Evolutionary conservation across 305 asterid species (phyloP).

Genomic region (Solanum hybrid): DNA sequence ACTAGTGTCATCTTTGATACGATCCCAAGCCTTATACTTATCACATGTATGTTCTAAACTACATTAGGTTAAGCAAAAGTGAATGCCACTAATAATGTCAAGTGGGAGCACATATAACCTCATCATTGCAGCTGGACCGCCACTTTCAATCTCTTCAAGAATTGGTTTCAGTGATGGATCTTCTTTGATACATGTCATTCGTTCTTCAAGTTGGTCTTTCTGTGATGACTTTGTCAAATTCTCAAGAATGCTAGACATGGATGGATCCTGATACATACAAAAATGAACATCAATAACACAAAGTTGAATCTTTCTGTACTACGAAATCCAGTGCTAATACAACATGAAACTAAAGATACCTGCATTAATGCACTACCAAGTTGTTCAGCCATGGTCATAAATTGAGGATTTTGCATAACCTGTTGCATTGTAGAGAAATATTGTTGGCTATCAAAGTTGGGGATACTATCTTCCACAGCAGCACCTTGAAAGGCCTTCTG

Average conservation of each 20-base stretch:
- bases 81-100: background rate
- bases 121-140: conserved; percentile 99
- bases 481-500: conserved; percentile 83
- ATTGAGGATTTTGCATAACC: conserved; percentile 97
- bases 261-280: conserved; percentile 62
- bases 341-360: conserved; percentile 31
- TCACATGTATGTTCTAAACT: background rate
- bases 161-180: conserved; percentile 96
- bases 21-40: background rate
- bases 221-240: conserved; percentile 70
- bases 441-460: conserved; percentile 84
- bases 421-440: conserved; percentile 91
- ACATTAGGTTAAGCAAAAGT: background rate
- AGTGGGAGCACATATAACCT: conserved; percentile 32
- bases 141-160: conserved; percentile 85
- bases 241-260: conserved; percentile 96
- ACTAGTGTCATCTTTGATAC: background rate
- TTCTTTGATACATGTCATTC: conserved; percentile 71
- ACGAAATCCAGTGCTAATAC: background rate
- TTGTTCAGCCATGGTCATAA: conserved; percentile 90
- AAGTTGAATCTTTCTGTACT: background rate
- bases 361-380: conserved; percentile 87
- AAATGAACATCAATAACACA: background rate
- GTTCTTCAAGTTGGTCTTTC: conserved; percentile 81
- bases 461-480: conserved; percentile 49